Percentiles rank a stretch among this genome's conserved stretches.
phyloP scores from a whole-genome alignment of 1,284 basidiomycete genomes.

The Trichosporon inkin region DNA sequence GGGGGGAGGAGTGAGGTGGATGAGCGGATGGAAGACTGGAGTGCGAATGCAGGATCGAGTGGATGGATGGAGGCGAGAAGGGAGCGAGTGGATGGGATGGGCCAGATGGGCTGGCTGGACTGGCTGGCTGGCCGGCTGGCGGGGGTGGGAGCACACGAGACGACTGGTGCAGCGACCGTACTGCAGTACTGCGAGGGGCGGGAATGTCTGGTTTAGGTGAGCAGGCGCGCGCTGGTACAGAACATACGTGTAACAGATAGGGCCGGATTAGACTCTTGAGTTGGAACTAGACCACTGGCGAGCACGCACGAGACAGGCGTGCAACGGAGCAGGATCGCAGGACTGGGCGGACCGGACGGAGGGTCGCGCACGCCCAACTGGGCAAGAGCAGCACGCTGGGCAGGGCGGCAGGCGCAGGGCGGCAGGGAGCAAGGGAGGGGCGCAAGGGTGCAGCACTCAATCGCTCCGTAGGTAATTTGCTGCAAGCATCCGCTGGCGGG shows the following conservation, averaged over 20 bases:
- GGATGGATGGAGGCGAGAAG: neutral
- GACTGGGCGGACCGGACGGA: neutral
- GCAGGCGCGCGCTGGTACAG: no score
- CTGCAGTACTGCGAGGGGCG: no score
- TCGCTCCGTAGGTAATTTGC: neutral
- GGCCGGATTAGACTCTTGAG: no score
- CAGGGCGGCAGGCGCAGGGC: conserved; percentile 1
- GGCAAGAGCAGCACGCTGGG: neutral
- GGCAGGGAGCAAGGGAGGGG: neutral
- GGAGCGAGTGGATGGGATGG: neutral
- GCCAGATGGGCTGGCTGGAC: neutral
- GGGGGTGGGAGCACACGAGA: neutral
- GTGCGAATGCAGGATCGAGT: neutral
- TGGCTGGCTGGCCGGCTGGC: neutral
- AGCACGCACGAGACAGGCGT: neutral
- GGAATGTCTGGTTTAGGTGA: no score
- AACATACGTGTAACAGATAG: no score
- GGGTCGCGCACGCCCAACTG: neutral
- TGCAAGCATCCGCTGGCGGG: neutral
- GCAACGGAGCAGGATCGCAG: neutral
- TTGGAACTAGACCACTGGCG: neutral
- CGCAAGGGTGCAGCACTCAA: neutral
- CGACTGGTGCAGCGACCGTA: no score
- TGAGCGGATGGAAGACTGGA: neutral
- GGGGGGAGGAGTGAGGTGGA: neutral